A percentile compares a stretch with the other conserved stretches of the same genome.
These are phyloP conservation scores for Salvia miltiorrhiza DNA, from an alignment of 257 asterid genomes.

Conservation along the genomic window DNA sequence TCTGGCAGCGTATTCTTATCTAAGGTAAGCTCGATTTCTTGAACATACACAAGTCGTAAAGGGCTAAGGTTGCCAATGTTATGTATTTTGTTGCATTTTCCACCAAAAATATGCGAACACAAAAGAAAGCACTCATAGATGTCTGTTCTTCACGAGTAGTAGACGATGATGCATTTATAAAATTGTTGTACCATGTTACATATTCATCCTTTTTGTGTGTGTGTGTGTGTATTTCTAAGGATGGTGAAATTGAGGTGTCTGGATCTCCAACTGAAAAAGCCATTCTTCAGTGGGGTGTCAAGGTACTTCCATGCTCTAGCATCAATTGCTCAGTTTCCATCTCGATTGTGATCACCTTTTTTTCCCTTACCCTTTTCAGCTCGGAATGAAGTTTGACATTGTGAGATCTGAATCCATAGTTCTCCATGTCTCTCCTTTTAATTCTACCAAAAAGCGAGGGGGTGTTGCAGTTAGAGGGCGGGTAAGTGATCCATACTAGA, in stretches of 20 bases:
- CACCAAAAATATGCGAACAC: background rate
- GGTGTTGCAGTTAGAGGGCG: constrained; percentile 81
- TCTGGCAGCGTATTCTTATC: constrained; percentile 79
- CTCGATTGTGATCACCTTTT: constrained; percentile 18
- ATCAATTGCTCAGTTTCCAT: constrained; percentile 5
- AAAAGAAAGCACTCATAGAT: background rate
- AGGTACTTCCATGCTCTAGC: constrained; percentile 43
- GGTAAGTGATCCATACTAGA: constrained; percentile 38
- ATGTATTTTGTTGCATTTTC: background rate
- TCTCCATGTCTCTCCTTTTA: constrained; percentile 89
- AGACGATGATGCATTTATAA: background rate
- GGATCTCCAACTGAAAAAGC: constrained; percentile 99
- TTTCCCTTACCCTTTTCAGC: constrained; percentile 33
- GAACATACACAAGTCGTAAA: background rate
- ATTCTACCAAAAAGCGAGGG: constrained; percentile 88
- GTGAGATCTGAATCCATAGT: constrained; percentile 74
- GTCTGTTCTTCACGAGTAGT: constrained; percentile 12
- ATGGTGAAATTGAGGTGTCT: constrained; percentile 72
- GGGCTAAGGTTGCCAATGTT: background rate
- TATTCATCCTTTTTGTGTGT: constrained; percentile 3
- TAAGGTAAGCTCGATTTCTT: constrained; percentile 45
- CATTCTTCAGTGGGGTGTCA: constrained; percentile 88
- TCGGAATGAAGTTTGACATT: constrained; percentile 83
- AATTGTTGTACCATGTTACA: constrained; percentile 9
- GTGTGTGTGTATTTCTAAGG: constrained; percentile 36